These are phyloP conservation scores for Psilocybe azurescens DNA, from an alignment of 768 basidiomycete species.

Conservation along the genomic window DNA sequence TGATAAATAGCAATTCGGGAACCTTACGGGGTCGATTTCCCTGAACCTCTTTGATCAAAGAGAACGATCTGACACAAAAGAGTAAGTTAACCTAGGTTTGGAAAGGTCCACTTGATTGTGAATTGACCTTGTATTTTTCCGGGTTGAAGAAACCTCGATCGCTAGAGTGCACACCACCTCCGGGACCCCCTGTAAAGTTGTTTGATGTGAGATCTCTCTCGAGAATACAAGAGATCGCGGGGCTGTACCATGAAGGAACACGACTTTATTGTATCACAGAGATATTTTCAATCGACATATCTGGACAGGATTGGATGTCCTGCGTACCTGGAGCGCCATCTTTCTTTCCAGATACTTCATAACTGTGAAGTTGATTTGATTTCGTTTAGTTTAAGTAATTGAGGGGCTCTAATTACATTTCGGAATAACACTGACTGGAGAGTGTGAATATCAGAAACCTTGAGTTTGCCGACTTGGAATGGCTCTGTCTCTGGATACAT, in stretches of 20 bases:
- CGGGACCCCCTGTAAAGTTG: conserved; percentile 67
- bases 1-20: background rate
- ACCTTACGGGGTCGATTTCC: conserved; percentile 82
- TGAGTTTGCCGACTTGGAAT: conserved; percentile 65
- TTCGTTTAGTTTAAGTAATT: conserved; percentile 12
- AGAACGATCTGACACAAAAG: conserved; percentile 66
- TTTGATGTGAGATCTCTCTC: conserved; percentile 6
- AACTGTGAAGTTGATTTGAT: conserved; percentile 48
- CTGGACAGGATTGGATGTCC: background rate
- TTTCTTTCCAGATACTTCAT: conserved; percentile 81
- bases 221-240: background rate
- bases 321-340: conserved; percentile 74
- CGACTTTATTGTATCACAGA: conserved; percentile 44
- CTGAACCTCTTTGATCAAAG: conserved; percentile 90
- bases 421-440: conserved; percentile 58
- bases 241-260: conserved; percentile 76
- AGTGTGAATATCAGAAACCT: conserved; percentile 76
- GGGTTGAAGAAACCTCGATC: conserved; percentile 88
- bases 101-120: background rate
- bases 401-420: background rate
- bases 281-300: background rate
- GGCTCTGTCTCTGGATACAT: conserved; percentile 76
- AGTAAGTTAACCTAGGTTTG: background rate
- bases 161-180: conserved; percentile 69
- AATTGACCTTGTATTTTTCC: conserved; percentile 73